Conservation (phyloP, 228 moss, liverwort and hornwort species). For the Sphagnum fallax region DNA sequence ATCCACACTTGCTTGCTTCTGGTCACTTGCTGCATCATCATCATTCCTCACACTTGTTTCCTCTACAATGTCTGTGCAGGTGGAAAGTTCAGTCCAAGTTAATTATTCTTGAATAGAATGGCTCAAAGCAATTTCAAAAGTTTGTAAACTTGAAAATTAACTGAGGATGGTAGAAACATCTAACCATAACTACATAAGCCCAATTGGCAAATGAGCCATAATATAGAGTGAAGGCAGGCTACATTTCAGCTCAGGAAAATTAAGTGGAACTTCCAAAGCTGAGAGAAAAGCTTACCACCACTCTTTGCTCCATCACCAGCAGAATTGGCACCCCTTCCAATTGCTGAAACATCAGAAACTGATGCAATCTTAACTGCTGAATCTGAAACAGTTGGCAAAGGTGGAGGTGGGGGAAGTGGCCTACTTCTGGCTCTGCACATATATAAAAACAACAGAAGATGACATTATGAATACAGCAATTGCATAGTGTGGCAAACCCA, state of each 20-base stretch:
- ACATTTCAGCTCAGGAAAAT: background rate
- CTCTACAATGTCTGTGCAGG: constrained; percentile 28
- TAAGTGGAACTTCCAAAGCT: background rate
- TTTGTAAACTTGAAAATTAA: background rate
- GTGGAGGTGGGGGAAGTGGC: constrained; percentile 87
- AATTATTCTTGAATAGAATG: background rate
- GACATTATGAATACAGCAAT: too few species aligned
- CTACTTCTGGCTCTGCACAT: constrained; percentile 58
- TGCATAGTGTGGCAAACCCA: too few species aligned
- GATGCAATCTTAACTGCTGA: constrained; percentile 39
- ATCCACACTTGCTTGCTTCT: constrained; percentile 63
- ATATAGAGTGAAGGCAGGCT: background rate
- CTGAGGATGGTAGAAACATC: background rate
- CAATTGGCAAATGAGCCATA: too few species aligned
- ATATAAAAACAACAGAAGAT: background rate
- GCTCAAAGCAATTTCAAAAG: background rate
- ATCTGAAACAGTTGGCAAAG: constrained; percentile 50
- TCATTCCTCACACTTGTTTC: constrained; percentile 70
- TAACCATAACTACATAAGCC: background rate
- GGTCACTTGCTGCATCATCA: constrained; percentile 72
- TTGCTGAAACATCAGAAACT: constrained; percentile 35
- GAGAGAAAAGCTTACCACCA: constrained; percentile 50
- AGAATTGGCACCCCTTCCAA: constrained; percentile 68
- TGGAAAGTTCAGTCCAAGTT: background rate
- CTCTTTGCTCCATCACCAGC: constrained; percentile 64